Evolutionary conservation across 352 stramenopile species (phyloP), one percentile per base, ranked within the genome.

Genomic region (Phytopythium oedochilum): DNA sequence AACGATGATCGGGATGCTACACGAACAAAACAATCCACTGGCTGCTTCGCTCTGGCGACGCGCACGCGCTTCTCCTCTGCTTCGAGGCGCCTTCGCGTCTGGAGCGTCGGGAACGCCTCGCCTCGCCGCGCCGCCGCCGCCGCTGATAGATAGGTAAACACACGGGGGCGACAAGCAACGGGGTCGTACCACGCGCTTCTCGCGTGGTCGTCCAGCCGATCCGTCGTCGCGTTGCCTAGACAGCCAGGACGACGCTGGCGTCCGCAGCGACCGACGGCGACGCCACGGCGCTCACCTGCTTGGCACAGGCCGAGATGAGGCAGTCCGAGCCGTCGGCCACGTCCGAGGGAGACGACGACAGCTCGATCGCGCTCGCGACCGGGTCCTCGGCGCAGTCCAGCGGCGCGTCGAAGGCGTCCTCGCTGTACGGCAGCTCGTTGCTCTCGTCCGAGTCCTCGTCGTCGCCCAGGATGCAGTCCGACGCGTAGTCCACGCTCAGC

Each of bases 341-440:
- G 52, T 91, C 81, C 1, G 72, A 80, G 15, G 81, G 78, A 3
- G 78, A 91, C 15, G 81, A 86, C 9, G 75, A 77, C 78, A 91
- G 86, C 40, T 86, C 71, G 18, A 77, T 51, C 32, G 83, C 53
- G 38, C 70, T 68, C 55, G 75, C 61, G 12, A 35, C 28, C 44
- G 46, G 22, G n/a, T 18, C 35, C 15, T 42, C 44, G 3, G 31
- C 75, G 38, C 38, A 43, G 38, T 60, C 75, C 14, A 74, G 55
- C 26, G 74, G 70, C 29, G 70, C 78, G 28, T 84, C 73, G 50
- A 83, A 86, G 46, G 71, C 76, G 44, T 89, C 78, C 36, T 84
- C 73, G 28, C 66, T 60, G 59, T 86, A 86, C n/a, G 72, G 73
- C 40, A 88, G 63, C 62, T 86, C 71, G 47, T 82, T 81, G 51